Base-by-base conservation (phyloP, 768 basidiomycete genomes). In the Kwoniella bestiolae region DNA sequence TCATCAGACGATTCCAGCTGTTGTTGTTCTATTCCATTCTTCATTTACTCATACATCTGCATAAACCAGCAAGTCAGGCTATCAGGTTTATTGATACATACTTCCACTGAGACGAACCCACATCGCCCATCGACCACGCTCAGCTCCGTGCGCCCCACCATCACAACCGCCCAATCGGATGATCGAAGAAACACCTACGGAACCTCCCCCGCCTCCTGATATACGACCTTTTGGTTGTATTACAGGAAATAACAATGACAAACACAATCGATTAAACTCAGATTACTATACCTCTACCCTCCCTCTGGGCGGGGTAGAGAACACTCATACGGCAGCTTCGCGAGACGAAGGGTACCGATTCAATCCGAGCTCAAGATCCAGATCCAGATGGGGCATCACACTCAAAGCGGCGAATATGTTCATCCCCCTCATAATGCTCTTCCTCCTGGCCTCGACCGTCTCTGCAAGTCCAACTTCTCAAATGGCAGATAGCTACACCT, bases 191-290 rank as follows among this genome's bases (percentile, higher is more conserved):
- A 55, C 25, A 14, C 35, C 41, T 29, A 46, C 60, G n/a, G 71
- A 70, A 52, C 64, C 64, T 34, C 71, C 71, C 21, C 66, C 64
- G 46, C 72, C 72, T 31, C 69, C 70, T 5, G 70, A 67, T 71
- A 74, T 74, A 74, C 72, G 72, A 74, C 72, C 72, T 34, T 73
- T 41, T 29, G 56, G 72, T 66, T 67, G 58, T 70, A 28, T 12
- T 47, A 44, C 16, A 14, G 31, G n/a, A 7, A 47, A 45, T 12
- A 34, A 34, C 29, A 35, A 23, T 34, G 8, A 55, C 18, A 28
- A 60, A 25, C 56, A 63, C 23, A 21, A 49, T 55, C 31, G 18
- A 55, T 29, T 55, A 34, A 47, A 60, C 35, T 11, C 45, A 45
- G 12, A 45, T 21, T 16, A 3, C 45, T 3, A 14, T 35, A 5